phyloP scores from a whole-genome alignment of 306 rosid species.

The Dryas octopetala region DNA sequence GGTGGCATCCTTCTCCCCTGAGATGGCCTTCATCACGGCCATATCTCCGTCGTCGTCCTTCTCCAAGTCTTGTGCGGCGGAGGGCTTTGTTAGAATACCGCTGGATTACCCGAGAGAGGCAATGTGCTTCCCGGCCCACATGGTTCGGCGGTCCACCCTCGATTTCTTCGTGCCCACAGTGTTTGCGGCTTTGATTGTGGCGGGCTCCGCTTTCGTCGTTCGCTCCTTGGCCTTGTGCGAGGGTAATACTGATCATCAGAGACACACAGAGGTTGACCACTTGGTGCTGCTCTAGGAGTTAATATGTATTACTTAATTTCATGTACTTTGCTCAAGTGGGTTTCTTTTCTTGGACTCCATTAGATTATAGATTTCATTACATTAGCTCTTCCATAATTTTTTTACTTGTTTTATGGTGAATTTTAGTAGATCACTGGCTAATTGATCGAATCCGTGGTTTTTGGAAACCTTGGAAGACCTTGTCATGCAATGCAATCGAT shows the following conservation, averaged over 20 bases:
- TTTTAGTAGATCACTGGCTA: background rate
- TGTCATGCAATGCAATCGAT: background rate
- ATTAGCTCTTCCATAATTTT: background rate
- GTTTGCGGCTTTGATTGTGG: slow-evolving; percentile 64
- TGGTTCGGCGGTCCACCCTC: slow-evolving; percentile 42
- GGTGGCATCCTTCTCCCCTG: slow-evolving; percentile 53
- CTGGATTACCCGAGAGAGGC: slow-evolving; percentile 56
- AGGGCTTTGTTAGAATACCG: slow-evolving; percentile 50
- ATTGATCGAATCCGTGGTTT: background rate
- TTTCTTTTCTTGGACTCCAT: background rate
- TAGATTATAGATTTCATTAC: background rate
- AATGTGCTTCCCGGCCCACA: slow-evolving; percentile 53
- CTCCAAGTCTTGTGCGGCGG: slow-evolving; percentile 33
- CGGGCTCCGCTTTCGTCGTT: slow-evolving; percentile 56
- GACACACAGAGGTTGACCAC: background rate
- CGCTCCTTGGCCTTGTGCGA: slow-evolving; percentile 36
- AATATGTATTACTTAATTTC: background rate
- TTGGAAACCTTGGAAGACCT: background rate
- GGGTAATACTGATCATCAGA: background rate
- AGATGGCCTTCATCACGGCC: slow-evolving; percentile 42
- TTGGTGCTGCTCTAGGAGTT: background rate
- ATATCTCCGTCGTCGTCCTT: slow-evolving; percentile 44
- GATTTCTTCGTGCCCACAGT: slow-evolving; percentile 76
- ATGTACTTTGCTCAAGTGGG: background rate
- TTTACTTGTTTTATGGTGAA: background rate